Percentiles rank a stretch among this genome's conserved stretches.
Evolutionary conservation across 2,329 filamentous ascomycete genomes (phyloP).

Genomic region (Didymellaceae sp.): DNA sequence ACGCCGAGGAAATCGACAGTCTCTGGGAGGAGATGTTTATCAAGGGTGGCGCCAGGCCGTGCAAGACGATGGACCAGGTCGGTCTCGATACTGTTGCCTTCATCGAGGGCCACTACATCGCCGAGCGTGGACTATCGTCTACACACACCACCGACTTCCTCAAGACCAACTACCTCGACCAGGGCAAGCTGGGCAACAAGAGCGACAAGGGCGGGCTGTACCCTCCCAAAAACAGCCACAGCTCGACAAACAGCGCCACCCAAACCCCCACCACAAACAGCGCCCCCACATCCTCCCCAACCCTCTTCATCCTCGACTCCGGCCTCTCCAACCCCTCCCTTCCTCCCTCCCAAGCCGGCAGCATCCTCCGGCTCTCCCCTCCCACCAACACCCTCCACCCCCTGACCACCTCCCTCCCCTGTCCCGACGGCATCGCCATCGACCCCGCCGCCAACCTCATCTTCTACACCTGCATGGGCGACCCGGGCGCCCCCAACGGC

Average conservation of each 20-base stretch:
- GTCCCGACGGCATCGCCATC: slow-evolving; percentile 45
- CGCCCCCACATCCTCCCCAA: neutral
- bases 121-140: slow-evolving; percentile 54
- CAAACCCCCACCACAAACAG: neutral
- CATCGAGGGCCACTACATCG: slow-evolving; percentile 62
- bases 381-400: slow-evolving; percentile 16
- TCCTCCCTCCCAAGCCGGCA: slow-evolving; percentile 27
- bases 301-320: slow-evolving; percentile 19
- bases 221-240: slow-evolving; percentile 3
- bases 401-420: slow-evolving; percentile 22
- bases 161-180: slow-evolving; percentile 52
- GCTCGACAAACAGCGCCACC: neutral
- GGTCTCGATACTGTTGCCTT: slow-evolving; percentile 61
- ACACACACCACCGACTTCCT: slow-evolving; percentile 56
- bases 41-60: slow-evolving; percentile 41
- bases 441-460: slow-evolving; percentile 27
- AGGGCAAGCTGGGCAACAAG: slow-evolving; percentile 58
- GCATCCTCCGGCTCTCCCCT: slow-evolving; percentile 9
- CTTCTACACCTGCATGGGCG: slow-evolving; percentile 41
- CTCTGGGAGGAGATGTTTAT: slow-evolving; percentile 54
- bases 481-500: slow-evolving; percentile 47
- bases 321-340: slow-evolving; percentile 14
- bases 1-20: slow-evolving; percentile 58
- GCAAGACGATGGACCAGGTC: slow-evolving; percentile 57
- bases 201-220: slow-evolving; percentile 24